phyloP scores from a whole-genome alignment of 805 yeast genomes.

The Soucietia sequanensis region DNA sequence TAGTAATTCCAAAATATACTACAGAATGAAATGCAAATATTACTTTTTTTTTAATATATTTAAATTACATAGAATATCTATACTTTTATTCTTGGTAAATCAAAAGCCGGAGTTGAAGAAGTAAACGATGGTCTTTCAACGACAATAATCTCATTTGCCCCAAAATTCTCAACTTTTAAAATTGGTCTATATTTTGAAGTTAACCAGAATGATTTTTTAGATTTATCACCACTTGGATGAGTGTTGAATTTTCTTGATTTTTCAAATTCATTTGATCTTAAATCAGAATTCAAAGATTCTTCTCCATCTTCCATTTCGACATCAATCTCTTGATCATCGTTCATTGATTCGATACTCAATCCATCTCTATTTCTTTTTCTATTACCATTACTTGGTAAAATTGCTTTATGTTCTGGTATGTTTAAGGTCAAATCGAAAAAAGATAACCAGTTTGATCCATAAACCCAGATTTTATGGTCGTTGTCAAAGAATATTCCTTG shows the following conservation, averaged over 20 bases:
- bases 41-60: not conserved
- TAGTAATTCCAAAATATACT: no score
- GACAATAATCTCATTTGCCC: constrained; percentile 59
- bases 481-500: constrained; percentile 64
- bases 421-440: constrained; percentile 65
- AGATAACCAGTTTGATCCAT: constrained; percentile 81
- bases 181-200: constrained; percentile 75
- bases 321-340: constrained; percentile 28
- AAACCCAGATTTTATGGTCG: constrained; percentile 67
- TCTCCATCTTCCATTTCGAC: constrained; percentile 7
- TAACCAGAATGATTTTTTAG: constrained; percentile 60
- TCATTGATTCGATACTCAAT: constrained; percentile 29
- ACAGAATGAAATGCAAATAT: no score
- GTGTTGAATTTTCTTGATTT: constrained; percentile 39
- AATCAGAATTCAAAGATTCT: constrained; percentile 20
- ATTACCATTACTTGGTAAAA: constrained; percentile 16
- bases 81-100: constrained; percentile 42
- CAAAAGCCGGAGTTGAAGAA: constrained; percentile 63
- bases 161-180: constrained; percentile 56
- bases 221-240: constrained; percentile 10
- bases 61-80: not conserved
- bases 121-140: constrained; percentile 73
- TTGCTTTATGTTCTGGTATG: constrained; percentile 44
- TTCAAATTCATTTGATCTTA: constrained; percentile 29
- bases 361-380: constrained; percentile 48